Base-by-base conservation (phyloP, 371 early-diverging fungal species). In the Choanephora cucurbitarum region DNA sequence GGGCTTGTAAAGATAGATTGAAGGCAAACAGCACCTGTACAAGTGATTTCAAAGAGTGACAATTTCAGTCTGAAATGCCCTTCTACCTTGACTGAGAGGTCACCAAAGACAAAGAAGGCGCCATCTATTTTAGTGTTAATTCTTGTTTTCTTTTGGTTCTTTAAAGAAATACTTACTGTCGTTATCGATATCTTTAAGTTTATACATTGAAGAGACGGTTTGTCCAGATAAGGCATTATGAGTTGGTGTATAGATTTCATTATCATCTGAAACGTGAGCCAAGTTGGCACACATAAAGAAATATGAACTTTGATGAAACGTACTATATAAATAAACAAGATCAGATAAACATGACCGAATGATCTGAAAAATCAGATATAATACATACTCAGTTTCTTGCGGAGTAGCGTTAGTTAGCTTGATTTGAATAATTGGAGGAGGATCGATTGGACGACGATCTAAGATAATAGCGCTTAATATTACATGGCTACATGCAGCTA, bases 41-140 rank as follows among this genome's bases (percentile, higher is more conserved):
- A 61, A 19, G 86, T 81, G 31, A 93, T 88, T 70, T 95, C 92
- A 72, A 91, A 95, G 32, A 97, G 71, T 5, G 90, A 87, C 61
- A 97, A 91, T 60, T 92, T 93, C 18, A 98, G 73, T 14, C 94
- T 80, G 64, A 91, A 97, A 13, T 70, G 62, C 15, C 98, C 98
- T 64, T 97, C 95, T 57, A 89, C 84, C 46, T 95, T 82, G 33
- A 94, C 91, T 24, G 92, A 91, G 31, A 98, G 70, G 56, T 98
- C 98, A 13, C 94, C 93, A 72, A 97, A 96, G 21, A 96, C 91
- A 78, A 96, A 97, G 62, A 93, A 96, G 10, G 90, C 95, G 24
- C 94, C 95, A 43, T 94, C 93, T 78, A 48, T 32, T 34, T 40
- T 18, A 31, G 37, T 51, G 43, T 37, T 17, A 44, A 47, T 6